Evolutionary conservation across 176 grass and related monocot species (phyloP), one percentile per base, ranked within the genome.

Genomic region (Paspalum notatum): DNA sequence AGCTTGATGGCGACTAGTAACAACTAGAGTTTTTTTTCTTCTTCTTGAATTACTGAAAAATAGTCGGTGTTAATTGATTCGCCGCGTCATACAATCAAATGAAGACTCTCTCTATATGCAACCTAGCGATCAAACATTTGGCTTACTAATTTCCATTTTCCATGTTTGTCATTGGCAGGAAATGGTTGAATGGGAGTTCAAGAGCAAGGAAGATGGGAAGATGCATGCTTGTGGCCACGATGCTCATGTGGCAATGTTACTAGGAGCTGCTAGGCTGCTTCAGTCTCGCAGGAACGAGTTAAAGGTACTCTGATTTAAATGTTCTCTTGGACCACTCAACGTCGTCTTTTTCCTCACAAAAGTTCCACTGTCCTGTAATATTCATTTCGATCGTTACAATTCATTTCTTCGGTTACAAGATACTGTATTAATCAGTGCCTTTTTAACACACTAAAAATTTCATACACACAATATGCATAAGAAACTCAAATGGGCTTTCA

Each of bases 201-300:
- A 89, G 74, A 97, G 90, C 85, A 72, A 90, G 59, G 91, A 86
- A 60, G 79, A 85, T 57, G 95, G 95, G 14, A 97, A 87, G 82
- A 97, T 97, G 91, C 94, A 97, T 65, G 91, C 94, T 16, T 94
- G 94, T 46, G 91, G 89, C 0, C 94, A 97, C 84, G 94, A 97
- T 82, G 85, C 88, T 44, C 94, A 97, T 66, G 87, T 92, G 7
- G 82, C 89, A 2, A 94, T 97, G 89, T 77, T 94, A 18, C 77
- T 97, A 9, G 94, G 94, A 52, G 91, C 91, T 51, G 94, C 91
- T 45, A 91, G 82, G 50, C 64, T 94, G 65, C 90, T 94, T 45
- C 91, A 91, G 37, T 80, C 82, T 20, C 61, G 46, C 15, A 94
- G 52, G 24, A 40, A 55, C 26, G 27, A 81, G 61, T 39, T 96